Evolutionary conservation across 306 rosid genomes (phyloP).

Genomic region (Trifolium subterraneum): DNA sequence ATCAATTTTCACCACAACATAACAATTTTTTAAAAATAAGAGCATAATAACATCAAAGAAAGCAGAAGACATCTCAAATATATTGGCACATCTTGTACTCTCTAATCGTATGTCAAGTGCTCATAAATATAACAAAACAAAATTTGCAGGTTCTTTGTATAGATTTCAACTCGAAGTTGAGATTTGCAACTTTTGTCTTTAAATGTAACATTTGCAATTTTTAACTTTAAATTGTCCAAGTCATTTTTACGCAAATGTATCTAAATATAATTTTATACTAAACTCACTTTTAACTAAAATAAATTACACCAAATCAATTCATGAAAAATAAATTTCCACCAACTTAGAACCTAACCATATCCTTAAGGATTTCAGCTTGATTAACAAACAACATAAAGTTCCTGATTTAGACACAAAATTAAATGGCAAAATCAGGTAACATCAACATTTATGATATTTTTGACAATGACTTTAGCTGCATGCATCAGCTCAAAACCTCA

Average conservation of each 20-base stretch:
- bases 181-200: not conserved
- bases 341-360: not conserved
- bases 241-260: not conserved
- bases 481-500: not conserved
- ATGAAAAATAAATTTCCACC: not conserved
- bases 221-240: not conserved
- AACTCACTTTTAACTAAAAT: not conserved
- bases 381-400: not conserved
- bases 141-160: no score
- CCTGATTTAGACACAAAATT: not conserved
- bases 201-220: not conserved
- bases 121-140: no score
- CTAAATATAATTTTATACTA: not conserved
- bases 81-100: no score
- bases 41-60: no score
- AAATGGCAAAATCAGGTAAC: slow-evolving; percentile 5
- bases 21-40: no score
- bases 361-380: not conserved
- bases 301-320: not conserved
- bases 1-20: no score
- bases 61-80: no score
- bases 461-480: slow-evolving; percentile 8
- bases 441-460: slow-evolving; percentile 33
- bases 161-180: no score
- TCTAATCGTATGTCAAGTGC: no score